Evolutionary conservation across 2,329 filamentous ascomycete species (phyloP), one percentile per base, ranked within the genome.

Genomic region (Curvularia verruculosa): DNA sequence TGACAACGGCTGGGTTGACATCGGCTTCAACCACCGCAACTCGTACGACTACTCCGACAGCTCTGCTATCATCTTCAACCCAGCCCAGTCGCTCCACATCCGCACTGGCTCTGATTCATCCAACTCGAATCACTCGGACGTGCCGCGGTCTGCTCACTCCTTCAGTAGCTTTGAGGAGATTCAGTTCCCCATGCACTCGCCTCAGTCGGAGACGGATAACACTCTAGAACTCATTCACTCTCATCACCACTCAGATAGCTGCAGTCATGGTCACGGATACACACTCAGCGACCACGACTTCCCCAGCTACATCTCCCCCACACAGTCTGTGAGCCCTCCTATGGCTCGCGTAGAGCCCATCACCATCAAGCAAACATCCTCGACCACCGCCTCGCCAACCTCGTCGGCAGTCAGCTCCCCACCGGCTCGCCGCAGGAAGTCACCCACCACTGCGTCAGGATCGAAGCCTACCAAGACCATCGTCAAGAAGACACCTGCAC

Each of bases 61-160:
- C 10, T 68, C 72, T 39, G 80, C 79, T 56, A 88, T 90, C 64
- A 93, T 96, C 71, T 96, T 96, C 82, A 96, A 97, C 78, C 94
- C 94, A 1, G 87, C 89, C 60, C 90, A 96, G 79, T 96, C 92
- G 8, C 64, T 98, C 49, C 94, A 97, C 79, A 84, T 96, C 70
- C 87, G 93, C 66, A 93, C 89, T 52, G 88, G 89, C 68, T 96
- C 93, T 3, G 91, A 96, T 69, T 95, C 92, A n/a, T 95, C 90
- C 1, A 85, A 88, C 1, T 96, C 90, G 0, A 86, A 89, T 1
- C 89, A 93, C 31, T 86, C 87, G 4, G 83, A 85, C 60, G 79
- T 67, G 77, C 86, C 75, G 19, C 75, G 77, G 81, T 88, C 71
- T 73, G 89, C 82, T 74, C 75, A 77, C 39, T 91, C 79, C 75